Percentiles rank a stretch among this genome's conserved stretches.
Conservation (phyloP, 1,284 basidiomycete genomes). For the Cryptococcus sp. region DNA sequence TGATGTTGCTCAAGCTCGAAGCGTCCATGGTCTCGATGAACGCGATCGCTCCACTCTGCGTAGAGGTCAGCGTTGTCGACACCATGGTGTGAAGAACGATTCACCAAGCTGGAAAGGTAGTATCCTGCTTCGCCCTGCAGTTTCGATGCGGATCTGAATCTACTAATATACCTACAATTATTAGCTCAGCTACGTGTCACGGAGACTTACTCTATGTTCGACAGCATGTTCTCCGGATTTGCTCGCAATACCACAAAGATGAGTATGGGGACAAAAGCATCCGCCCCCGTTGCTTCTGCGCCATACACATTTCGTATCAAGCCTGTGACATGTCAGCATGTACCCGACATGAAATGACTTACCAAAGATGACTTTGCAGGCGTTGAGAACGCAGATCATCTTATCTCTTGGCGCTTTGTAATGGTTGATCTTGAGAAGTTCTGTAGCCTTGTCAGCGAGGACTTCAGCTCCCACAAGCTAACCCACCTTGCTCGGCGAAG, state of each 20-base stretch:
- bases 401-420: conserved; percentile 99
- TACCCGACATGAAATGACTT: conserved; percentile 37
- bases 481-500: conserved; percentile 85
- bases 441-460: conserved; percentile 53
- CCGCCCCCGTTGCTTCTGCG: conserved; percentile 68
- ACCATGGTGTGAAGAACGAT: conserved; percentile 32
- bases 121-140: conserved; percentile 95
- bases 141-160: conserved; percentile 87
- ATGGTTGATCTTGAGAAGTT: conserved; percentile 94
- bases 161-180: conserved; percentile 78
- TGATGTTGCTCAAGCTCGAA: conserved; percentile 85
- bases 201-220: conserved; percentile 81
- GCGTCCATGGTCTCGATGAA: conserved; percentile 98
- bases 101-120: conserved; percentile 88
- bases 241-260: conserved; percentile 93
- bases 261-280: conserved; percentile 90
- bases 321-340: conserved; percentile 56
- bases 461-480: background rate
- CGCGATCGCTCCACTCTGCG: conserved; percentile 82
- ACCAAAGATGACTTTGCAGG: conserved; percentile 99
- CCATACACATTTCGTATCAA: conserved; percentile 76
- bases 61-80: background rate
- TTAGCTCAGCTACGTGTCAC: background rate
- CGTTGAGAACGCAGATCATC: conserved; percentile 95
- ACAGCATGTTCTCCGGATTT: conserved; percentile 88